These are phyloP conservation scores for Phyllosticta citribraziliensis DNA, from an alignment of 2,329 filamentous ascomycete species.

Conservation along the genomic window DNA sequence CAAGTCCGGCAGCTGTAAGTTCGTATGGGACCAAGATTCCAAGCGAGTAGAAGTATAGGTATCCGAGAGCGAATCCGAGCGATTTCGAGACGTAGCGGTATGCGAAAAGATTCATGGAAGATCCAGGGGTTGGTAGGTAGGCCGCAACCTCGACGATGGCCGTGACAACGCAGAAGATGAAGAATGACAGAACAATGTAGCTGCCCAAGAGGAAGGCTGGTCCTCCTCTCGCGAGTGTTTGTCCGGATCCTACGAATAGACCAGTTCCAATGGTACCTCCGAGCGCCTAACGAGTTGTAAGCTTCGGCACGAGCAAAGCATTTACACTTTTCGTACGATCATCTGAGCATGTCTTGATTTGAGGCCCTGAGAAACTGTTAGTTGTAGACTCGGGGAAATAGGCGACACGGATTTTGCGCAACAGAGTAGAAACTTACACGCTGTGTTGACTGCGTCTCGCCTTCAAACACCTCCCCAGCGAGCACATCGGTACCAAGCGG, in stretches of 20 bases:
- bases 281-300: constrained; percentile 9
- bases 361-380: constrained; percentile 6
- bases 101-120: constrained; percentile 41
- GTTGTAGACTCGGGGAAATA: background rate
- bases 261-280: constrained; percentile 17
- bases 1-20: constrained; percentile 27
- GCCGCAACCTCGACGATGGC: constrained; percentile 46
- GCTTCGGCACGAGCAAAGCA: background rate
- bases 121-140: constrained; percentile 49
- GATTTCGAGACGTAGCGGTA: constrained; percentile 35
- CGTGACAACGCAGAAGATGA: constrained; percentile 40
- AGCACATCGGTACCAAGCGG: background rate
- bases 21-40: constrained; percentile 29
- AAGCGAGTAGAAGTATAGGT: constrained; percentile 27
- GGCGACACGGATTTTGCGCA: background rate
- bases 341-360: constrained; percentile 17
- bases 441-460: background rate
- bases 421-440: background rate
- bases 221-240: constrained; percentile 28
- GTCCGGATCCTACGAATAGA: constrained; percentile 33
- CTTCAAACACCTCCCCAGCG: constrained; percentile 8
- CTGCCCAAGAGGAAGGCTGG: constrained; percentile 36
- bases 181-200: constrained; percentile 34
- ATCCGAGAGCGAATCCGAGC: constrained; percentile 38
- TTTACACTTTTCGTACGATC: constrained; percentile 11